A percentile compares a stretch with the other conserved stretches of the same genome.
phyloP scores from a whole-genome alignment of 371 early-diverging fungal genomes.

The Mucor irregularis region DNA sequence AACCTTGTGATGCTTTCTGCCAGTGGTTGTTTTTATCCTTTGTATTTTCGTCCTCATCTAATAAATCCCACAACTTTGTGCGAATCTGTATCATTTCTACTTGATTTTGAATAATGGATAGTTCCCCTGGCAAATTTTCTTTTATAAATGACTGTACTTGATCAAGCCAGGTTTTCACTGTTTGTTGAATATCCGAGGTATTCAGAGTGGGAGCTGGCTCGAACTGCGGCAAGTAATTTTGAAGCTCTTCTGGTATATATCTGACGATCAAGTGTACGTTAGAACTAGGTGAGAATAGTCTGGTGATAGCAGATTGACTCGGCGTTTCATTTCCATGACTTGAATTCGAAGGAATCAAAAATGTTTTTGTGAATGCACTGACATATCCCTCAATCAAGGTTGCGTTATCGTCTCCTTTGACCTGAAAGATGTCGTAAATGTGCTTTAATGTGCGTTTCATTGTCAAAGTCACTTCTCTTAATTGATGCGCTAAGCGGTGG shows the following conservation, averaged over 20 bases:
- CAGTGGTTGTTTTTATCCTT: slow-evolving; percentile 10
- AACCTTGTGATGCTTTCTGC: slow-evolving; percentile 15
- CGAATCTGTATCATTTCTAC: slow-evolving; percentile 33
- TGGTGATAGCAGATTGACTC: slow-evolving; percentile 43
- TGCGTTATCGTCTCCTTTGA: slow-evolving; percentile 10
- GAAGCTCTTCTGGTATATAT: slow-evolving; percentile 55
- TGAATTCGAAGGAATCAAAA: slow-evolving; percentile 29
- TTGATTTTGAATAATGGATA: slow-evolving; percentile 40
- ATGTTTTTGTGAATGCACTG: slow-evolving; percentile 24
- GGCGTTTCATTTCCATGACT: slow-evolving; percentile 20
- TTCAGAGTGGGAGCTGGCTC: slow-evolving; percentile 26
- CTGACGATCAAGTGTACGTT: slow-evolving; percentile 60
- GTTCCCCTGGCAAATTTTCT: slow-evolving; percentile 21
- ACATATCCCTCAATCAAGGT: slow-evolving; percentile 28
- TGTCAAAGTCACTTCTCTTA: slow-evolving; percentile 36
- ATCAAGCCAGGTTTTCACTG: slow-evolving; percentile 37
- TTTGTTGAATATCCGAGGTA: slow-evolving; percentile 22
- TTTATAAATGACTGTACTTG: slow-evolving; percentile 25
- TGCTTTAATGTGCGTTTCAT: slow-evolving; percentile 49
- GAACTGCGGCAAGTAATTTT: slow-evolving; percentile 49
- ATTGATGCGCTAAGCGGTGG: slow-evolving; percentile 29
- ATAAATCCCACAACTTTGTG: slow-evolving; percentile 33
- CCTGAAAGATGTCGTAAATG: slow-evolving; percentile 33
- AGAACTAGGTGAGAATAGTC: slow-evolving; percentile 58
- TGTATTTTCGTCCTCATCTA: slow-evolving; percentile 36